Evolutionary conservation across 495 filamentous ascomycete species (phyloP).

Genomic region (Pyronema domesticum): DNA sequence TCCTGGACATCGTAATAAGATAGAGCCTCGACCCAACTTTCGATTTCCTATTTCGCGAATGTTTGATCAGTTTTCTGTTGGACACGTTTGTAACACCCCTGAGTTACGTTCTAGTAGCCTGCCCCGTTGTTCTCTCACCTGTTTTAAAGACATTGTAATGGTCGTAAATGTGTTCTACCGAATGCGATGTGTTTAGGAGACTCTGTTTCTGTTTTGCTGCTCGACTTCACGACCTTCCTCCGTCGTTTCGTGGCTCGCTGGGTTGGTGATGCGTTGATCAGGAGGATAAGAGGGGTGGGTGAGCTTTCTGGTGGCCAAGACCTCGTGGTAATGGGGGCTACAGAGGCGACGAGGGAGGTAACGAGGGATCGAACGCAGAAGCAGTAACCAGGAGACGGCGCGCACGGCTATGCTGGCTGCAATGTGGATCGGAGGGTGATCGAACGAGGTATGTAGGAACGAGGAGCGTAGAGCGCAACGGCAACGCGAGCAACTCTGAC

Average conservation of each 20-base stretch:
- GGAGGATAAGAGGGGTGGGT: constrained; percentile 3
- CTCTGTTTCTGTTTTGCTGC: neutral
- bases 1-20: constrained; percentile 90
- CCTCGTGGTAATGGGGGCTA: neutral
- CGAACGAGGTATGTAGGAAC: no score
- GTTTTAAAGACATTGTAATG: constrained; percentile 52
- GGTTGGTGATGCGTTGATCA: constrained; percentile 1
- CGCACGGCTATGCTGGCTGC: no score
- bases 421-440: no score
- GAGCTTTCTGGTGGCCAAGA: neutral
- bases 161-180: neutral
- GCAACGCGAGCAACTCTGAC: no score
- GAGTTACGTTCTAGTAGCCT: neutral
- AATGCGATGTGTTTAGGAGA: neutral
- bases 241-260: neutral
- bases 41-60: constrained; percentile 60
- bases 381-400: no score
- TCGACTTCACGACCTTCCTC: neutral
- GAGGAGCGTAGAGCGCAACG: no score
- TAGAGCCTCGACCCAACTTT: constrained; percentile 90
- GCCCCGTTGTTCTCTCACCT: constrained; percentile 33
- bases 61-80: neutral
- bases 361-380: neutral
- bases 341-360: neutral
- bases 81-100: neutral